These are phyloP conservation scores for Ceratocystis destructans DNA, from an alignment of 2,329 filamentous ascomycete genomes.

Conservation along the genomic window DNA sequence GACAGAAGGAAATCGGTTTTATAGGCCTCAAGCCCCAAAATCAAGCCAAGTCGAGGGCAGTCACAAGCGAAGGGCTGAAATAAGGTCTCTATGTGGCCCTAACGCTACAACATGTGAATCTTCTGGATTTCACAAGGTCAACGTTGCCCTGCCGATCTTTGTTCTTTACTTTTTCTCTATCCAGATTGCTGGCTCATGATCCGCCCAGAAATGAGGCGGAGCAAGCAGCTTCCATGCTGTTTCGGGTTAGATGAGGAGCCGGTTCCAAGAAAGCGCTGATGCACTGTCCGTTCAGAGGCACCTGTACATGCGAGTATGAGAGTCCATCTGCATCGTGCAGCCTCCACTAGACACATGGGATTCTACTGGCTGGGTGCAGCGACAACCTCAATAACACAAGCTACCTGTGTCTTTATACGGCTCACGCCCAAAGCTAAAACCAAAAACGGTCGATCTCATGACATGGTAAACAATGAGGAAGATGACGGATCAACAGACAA, in stretches of 20 bases:
- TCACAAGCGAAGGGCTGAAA: background rate
- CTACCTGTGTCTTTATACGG: too few relatives aligned
- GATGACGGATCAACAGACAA: background rate
- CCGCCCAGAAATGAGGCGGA: background rate
- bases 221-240: background rate
- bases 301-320: background rate
- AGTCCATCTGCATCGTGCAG: background rate
- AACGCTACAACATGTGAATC: background rate
- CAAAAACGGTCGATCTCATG: background rate
- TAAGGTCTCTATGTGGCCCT: background rate
- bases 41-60: background rate
- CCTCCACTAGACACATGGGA: background rate
- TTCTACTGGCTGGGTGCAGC: background rate
- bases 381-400: too few relatives aligned
- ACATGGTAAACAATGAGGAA: background rate
- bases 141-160: conserved; percentile 4
- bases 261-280: background rate
- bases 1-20: background rate
- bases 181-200: conserved; percentile 6
- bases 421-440: background rate
- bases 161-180: background rate
- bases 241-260: conserved; percentile 5
- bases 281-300: background rate
- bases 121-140: background rate
- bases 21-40: background rate